Evolutionary conservation across 768 basidiomycete genomes (phyloP).

Genomic region (Piloderma croceum): DNA sequence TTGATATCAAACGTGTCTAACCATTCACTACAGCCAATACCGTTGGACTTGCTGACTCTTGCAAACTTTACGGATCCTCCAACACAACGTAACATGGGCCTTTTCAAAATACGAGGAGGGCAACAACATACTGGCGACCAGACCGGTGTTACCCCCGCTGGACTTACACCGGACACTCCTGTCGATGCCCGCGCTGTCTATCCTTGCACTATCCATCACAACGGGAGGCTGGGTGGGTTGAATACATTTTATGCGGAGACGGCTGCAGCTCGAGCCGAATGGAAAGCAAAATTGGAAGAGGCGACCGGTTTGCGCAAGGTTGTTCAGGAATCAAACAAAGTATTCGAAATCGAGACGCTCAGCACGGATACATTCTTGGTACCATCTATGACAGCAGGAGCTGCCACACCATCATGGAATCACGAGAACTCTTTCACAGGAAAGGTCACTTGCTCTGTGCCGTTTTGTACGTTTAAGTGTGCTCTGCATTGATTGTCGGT

Average conservation of each 20-base stretch:
- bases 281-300: slow-evolving; percentile 87
- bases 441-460: slow-evolving; percentile 91
- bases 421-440: slow-evolving; percentile 70
- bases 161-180: slow-evolving; percentile 32
- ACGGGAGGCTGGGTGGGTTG: slow-evolving; percentile 79
- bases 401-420: slow-evolving; percentile 48
- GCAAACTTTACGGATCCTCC: slow-evolving; percentile 79
- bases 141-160: slow-evolving; percentile 23
- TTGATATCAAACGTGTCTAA: background rate
- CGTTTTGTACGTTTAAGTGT: slow-evolving; percentile 79
- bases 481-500: background rate
- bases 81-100: slow-evolving; percentile 66
- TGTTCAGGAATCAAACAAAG: slow-evolving; percentile 91
- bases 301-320: slow-evolving; percentile 79
- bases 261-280: slow-evolving; percentile 67
- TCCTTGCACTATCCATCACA: slow-evolving; percentile 86
- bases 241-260: slow-evolving; percentile 88
- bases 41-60: slow-evolving; percentile 82
- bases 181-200: slow-evolving; percentile 73
- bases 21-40: slow-evolving; percentile 64
- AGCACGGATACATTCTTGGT: slow-evolving; percentile 86
- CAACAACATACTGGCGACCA: slow-evolving; percentile 26
- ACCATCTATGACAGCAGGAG: slow-evolving; percentile 52
- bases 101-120: slow-evolving; percentile 56
- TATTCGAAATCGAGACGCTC: slow-evolving; percentile 87